Base-by-base conservation (phyloP, 768 basidiomycete species). In the Daedaleopsis sinensis region DNA sequence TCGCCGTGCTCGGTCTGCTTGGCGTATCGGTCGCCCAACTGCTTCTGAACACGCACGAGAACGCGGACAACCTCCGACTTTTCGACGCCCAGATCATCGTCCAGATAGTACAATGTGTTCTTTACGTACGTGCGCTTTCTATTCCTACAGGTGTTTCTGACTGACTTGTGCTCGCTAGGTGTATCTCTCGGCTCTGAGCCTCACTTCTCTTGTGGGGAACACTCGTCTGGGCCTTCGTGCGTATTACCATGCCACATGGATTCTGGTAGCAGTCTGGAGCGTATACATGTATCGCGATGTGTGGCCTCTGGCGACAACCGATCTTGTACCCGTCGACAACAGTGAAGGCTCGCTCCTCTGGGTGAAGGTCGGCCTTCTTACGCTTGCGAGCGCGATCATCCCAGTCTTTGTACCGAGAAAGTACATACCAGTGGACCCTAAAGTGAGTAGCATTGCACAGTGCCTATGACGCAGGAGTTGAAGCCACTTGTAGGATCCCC, bases 231-330 rank as follows among this genome's bases (percentile, higher is more conserved):
- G 70, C 10, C 27, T 64, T 9, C 67, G 68, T 13, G 63, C 72
- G 7, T 69, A 68, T 60, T 65, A 67, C 8, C 79, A 79, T 58
- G 69, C 76, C 37, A 69, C 71, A 51, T 66, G 67, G 49, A 68
- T 80, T 8, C 68, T 80, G 4, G 53, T 77, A 21, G 55, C 69
- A 39, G 69, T 68, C 7, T 82, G 84, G 68, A 64, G 65, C 11
- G 76, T 86, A 8, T 89, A 80, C 65, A 72, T 73, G 37, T 86
- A 85, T 65, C 80, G 87, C n/a, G 82, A 85, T 65, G 52, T 90
- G 8, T 87, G 78, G 70, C 89, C 88, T 12, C 67, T 89, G 9
- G 73, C 79, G 15, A 89, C 86, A 0, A 87, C 76, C 70, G 77
- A 75, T 18, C 72, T 78, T 23, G 38, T 55, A 15, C 84, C 87